phyloP scores from a whole-genome alignment of 2,329 filamentous ascomycete species.

The Tolypocladium paradoxum region DNA sequence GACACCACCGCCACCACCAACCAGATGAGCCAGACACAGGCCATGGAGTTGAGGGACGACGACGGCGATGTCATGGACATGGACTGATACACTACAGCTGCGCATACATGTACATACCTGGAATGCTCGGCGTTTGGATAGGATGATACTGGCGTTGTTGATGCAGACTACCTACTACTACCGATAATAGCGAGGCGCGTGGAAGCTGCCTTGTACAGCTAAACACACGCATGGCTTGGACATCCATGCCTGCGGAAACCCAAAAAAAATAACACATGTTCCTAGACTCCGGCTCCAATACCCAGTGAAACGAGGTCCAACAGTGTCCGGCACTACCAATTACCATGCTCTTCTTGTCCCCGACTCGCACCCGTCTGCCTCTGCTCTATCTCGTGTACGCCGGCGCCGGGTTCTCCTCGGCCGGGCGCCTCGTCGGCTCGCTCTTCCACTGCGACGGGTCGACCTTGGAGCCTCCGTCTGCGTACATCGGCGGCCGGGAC shows the following conservation, averaged over 20 bases:
- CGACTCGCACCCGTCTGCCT: background rate
- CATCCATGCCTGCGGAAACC: background rate
- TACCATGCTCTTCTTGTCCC: background rate
- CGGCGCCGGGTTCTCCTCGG: conserved; percentile 13
- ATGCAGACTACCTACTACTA: background rate
- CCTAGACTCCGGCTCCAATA: background rate
- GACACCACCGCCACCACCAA: background rate
- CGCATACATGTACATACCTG: background rate
- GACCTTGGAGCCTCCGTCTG: conserved; percentile 39
- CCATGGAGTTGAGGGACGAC: conserved; percentile 11
- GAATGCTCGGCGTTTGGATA: background rate
- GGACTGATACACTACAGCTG: conserved; percentile 27
- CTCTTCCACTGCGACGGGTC: conserved; percentile 36
- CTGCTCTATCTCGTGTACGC: conserved; percentile 12
- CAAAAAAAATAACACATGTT: background rate
- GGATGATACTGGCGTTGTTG: background rate
- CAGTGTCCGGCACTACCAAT: background rate
- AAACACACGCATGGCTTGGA: background rate
- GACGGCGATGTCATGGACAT: conserved; percentile 60
- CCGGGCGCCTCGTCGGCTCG: conserved; percentile 10
- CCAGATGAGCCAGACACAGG: background rate
- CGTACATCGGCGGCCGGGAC: conserved; percentile 45
- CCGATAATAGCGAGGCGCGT: background rate
- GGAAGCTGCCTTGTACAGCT: background rate
- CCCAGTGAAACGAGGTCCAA: background rate